Base-by-base conservation (phyloP, 2,329 filamentous ascomycete species). In the Fusarium pininemorale region DNA sequence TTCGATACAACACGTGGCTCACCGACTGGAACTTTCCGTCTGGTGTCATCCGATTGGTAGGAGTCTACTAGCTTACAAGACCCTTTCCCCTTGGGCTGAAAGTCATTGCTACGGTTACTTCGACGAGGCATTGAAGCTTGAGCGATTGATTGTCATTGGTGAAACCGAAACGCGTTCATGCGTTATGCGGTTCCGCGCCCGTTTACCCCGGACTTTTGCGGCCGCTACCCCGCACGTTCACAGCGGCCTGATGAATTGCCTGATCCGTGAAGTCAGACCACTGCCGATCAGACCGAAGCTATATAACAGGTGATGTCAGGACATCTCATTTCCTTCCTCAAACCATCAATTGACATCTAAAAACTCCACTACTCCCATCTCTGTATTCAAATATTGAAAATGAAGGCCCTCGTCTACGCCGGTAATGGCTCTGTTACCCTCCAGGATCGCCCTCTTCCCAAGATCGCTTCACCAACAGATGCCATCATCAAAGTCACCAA, bases 351-450 rank as follows among this genome's bases (percentile, higher is more conserved):
- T 55, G 6, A n/a, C 20, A 2, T 26, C 30, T 26, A 2, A 2
- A 20, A 35, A 6, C n/a, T 0, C 10, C 37, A 14, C 18, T n/a
- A 4, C 6, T 14, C 37, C 37, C 15, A n/a, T 8, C 5, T 18
- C 11, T n/a, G 1, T 10, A 42, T 2, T 18, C 2, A n/a, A 18
- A 7, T 13, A 22, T n/a, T 2, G 0, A 55, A 18, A 11, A 87
- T 87, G 85, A 86, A 86, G 70, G 85, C 85, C 10, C 82, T 88
- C 50, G 81, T 87, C 12, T 87, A 87, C 72, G 79, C 76, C 10
- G 80, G 79, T 41, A 71, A 73, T 14, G 77, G 78, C 32, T 75
- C 75, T 16, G 79, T 85, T 15, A 78, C 80, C 28, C 72, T 87
- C 6, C 78, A 84, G 65, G 83, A 87, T 3, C 81, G 80, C 2